Base-by-base conservation (phyloP, 139 green algal genomes). In the Coelastrella sp. region DNA sequence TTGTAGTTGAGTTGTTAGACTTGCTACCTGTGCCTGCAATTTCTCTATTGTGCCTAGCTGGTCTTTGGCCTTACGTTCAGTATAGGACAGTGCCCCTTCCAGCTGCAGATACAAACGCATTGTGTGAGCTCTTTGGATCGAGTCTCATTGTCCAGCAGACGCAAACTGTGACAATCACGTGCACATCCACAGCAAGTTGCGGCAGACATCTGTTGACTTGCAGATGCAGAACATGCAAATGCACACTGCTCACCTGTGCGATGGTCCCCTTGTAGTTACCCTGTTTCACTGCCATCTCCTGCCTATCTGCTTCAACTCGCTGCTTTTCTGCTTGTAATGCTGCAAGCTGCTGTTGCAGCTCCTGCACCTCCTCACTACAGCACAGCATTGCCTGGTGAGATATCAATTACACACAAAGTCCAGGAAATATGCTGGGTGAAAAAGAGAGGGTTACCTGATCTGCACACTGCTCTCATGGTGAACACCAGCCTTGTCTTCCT, bases 31-130 rank as follows among this genome's bases (percentile, higher is more conserved):
- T 1, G 60, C 78, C 60, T 84, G 78, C 41, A 76, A 40, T n/a
- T 76, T 63, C 38, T 84, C 78, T 43, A 74, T 43, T 17, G 59
- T 25, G 21, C 30, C 40, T 9, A 74, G 60, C 30, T 74, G 60
- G 78, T 84, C 78, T 60, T 71, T 75, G 25, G 76, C 78, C 40
- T 84, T 84, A 40, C 78, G 60, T 53, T 84, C 78, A 38, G 59
- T 84, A 30, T 64, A 84, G 6, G 78, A 37, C 38, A 84, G 41
- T 9, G 53, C 38, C 2, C 78, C 78, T 38, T 84, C 78, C 63
- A 84, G 43, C 78, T 84, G 78, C 67, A 77, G 25, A 40, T 11
- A 77, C 19, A 38, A 77, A 27, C n/a, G 21, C 67, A 13, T 34
- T 38, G 35, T 17, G 23, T 72, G 62, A 41, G 13, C 13, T 41